Conservation (phyloP, 176 grass and related monocot genomes). For the Carex myosuroides region DNA sequence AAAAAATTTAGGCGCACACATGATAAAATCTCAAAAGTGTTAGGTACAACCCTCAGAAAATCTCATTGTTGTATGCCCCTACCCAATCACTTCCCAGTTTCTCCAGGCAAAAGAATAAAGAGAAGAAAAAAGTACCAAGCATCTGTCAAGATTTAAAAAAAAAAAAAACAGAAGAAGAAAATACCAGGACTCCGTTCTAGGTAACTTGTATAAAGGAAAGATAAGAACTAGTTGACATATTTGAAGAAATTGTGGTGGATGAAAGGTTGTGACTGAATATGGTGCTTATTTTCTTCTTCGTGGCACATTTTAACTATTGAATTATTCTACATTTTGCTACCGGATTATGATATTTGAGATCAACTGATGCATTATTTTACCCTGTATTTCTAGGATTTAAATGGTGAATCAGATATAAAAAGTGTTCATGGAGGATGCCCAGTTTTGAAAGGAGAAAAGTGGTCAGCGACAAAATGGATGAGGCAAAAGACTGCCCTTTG, state of each 20-base stretch:
- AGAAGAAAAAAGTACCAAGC: neutral
- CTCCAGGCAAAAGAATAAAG: neutral
- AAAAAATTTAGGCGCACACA: neutral
- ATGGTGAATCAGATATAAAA: slow-evolving; percentile 57
- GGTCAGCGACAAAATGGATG: slow-evolving; percentile 99
- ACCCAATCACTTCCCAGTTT: neutral
- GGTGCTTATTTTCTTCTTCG: neutral
- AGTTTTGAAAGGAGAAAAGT: slow-evolving; percentile 89
- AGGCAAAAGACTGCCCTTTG: slow-evolving; percentile 61
- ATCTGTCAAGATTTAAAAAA: too few species aligned
- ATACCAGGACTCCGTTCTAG: neutral
- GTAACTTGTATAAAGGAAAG: neutral
- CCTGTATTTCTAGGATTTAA: slow-evolving; percentile 45
- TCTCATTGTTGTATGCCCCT: neutral
- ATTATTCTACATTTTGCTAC: neutral
- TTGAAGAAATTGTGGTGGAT: neutral
- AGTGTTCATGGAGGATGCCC: slow-evolving; percentile 78
- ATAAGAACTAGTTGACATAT: neutral
- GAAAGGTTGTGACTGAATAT: neutral
- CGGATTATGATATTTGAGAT: neutral
- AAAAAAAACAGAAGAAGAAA: neutral
- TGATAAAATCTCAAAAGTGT: neutral
- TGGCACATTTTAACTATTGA: neutral
- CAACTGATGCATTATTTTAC: neutral
- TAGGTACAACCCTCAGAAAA: neutral